A percentile compares a stretch with the other conserved stretches of the same genome.
These are phyloP conservation scores for Akanthomyces dipterigenus DNA, from an alignment of 2,329 filamentous ascomycete species.

Conservation along the genomic window DNA sequence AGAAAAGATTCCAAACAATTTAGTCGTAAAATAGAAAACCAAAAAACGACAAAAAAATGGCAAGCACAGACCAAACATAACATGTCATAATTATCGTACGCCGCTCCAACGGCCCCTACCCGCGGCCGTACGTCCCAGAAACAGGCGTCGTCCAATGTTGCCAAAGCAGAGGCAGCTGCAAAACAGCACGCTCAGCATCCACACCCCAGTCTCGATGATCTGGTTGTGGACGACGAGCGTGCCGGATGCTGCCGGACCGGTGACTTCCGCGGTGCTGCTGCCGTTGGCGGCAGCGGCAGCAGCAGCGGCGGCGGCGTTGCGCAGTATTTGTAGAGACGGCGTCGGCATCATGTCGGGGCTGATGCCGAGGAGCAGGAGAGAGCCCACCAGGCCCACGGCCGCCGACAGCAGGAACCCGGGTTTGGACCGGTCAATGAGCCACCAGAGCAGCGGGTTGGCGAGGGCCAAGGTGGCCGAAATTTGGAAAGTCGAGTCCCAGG, in stretches of 20 bases:
- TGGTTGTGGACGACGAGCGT: slow-evolving; percentile 52
- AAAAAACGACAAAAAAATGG: neutral
- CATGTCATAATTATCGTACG: slow-evolving; percentile 23
- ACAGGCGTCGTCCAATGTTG: slow-evolving; percentile 79
- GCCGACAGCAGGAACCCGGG: slow-evolving; percentile 76
- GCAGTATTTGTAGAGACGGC: slow-evolving; percentile 41
- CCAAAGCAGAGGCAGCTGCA: slow-evolving; percentile 95
- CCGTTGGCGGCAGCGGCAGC: no score
- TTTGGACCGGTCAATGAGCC: slow-evolving; percentile 84
- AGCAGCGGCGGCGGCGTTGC: slow-evolving; percentile 15
- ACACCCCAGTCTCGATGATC: slow-evolving; percentile 67
- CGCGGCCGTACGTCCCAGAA: slow-evolving; percentile 40
- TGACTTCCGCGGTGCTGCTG: slow-evolving; percentile 13
- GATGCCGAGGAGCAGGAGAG: slow-evolving; percentile 64
- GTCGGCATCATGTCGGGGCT: slow-evolving; percentile 72
- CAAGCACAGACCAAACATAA: neutral
- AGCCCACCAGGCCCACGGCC: slow-evolving; percentile 66
- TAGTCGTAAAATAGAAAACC: neutral
- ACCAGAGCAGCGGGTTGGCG: slow-evolving; percentile 92
- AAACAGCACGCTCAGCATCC: slow-evolving; percentile 90
- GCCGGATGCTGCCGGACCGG: slow-evolving; percentile 38
- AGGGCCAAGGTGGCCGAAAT: slow-evolving; percentile 82
- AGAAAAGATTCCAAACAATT: neutral
- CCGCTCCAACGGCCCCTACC: slow-evolving; percentile 41
- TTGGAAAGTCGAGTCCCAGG: slow-evolving; percentile 93